phyloP scores from a whole-genome alignment of 139 green algal genomes.

The Volvox reticuliferus region DNA sequence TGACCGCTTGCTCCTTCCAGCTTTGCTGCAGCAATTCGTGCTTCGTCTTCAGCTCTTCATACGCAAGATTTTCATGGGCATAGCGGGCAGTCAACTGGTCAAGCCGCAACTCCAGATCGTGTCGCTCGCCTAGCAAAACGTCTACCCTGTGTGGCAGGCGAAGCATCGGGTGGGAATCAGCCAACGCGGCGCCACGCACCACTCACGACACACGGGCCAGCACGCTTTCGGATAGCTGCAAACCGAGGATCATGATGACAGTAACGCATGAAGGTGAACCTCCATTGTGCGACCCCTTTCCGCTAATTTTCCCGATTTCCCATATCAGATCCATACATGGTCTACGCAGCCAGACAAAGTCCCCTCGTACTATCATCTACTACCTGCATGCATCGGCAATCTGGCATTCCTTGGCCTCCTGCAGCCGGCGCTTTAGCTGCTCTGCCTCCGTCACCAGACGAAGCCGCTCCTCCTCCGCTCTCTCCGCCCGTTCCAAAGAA shows the following conservation, averaged over 20 bases:
- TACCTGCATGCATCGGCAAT: background rate
- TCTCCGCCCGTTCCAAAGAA: background rate
- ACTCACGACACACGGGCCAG: too few species aligned
- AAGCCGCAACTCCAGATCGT: background rate
- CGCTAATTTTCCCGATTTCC: too few species aligned
- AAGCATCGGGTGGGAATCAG: too few species aligned
- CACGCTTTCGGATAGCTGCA: too few species aligned
- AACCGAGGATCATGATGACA: too few species aligned
- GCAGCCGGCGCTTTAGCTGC: background rate
- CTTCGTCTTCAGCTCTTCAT: background rate
- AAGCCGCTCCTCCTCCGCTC: conserved; percentile 13
- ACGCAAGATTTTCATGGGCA: background rate
- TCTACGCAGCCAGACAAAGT: too few species aligned
- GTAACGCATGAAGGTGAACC: too few species aligned
- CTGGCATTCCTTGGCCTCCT: background rate
- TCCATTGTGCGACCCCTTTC: too few species aligned
- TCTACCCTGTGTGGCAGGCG: background rate
- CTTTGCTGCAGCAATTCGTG: background rate
- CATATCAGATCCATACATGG: too few species aligned
- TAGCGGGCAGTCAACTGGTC: background rate
- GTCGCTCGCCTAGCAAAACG: background rate
- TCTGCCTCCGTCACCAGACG: background rate
- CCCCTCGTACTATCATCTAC: background rate
- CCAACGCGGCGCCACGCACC: too few species aligned
- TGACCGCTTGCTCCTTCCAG: background rate